Evolutionary conservation across 2,329 filamentous ascomycete genomes (phyloP), one percentile per base, ranked within the genome.

Genomic region (Fonsecaea pedrosoi): DNA sequence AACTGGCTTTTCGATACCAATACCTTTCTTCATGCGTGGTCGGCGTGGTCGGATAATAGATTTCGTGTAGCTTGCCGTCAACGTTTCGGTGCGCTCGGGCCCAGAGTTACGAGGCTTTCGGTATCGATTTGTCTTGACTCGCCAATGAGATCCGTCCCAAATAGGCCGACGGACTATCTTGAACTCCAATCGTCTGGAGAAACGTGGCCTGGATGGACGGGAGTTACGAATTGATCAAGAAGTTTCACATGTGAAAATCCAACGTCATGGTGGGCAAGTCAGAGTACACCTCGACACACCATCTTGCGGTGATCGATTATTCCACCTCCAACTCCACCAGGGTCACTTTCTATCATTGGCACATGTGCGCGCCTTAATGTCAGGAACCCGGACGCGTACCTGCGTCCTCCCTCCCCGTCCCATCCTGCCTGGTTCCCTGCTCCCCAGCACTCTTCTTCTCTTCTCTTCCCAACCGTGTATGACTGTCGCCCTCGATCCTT

Each of bases 381-480:
- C 68, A 70, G 68, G 65, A 56, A 66, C 67, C 64, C 60, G 61
- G 12, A 67, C 66, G 63, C 68, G 68, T 70, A 70, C 68, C 68
- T 70, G 68, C 68, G 66, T 70, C 62, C 45, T 66, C 32, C 54
- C 18, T n/a, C 38, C 65, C 60, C 61, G 50, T 34, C 57, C 37
- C 54, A 62, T 45, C 37, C 38, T 61, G 10, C 40, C 37, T 25
- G 38, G n/a, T 25, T 56, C 54, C 38, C 35, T 58, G 40, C 37
- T 54, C n/a, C 40, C 38, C 1, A 30, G 21, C 18, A 15, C 32
- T 8, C 35, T 34, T 18, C 37, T 40, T 21, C 53, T 21, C 35
- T 48, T 38, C 32, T 50, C 30, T 32, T 32, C 30, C 30, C 30
- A 45, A 57, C 56, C 30, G 40, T 34, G 53, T 68, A 35, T 54